phyloP scores from a whole-genome alignment of 2,329 filamentous ascomycete species.

The Penicillium griseofulvum region DNA sequence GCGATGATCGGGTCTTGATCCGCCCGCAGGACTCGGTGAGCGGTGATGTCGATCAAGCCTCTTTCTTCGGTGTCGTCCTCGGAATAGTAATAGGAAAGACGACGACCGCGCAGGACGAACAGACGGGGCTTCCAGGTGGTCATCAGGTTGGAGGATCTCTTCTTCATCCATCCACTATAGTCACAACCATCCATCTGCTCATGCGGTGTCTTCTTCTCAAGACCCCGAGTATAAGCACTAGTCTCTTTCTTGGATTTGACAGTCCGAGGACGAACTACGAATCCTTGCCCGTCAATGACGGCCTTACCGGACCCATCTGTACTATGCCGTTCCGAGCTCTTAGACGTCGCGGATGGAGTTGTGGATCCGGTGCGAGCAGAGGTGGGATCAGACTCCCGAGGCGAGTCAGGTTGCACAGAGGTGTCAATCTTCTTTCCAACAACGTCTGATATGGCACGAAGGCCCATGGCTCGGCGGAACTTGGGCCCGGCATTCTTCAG shows the following conservation, averaged over 20 bases:
- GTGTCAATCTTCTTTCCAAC: conserved; percentile 53
- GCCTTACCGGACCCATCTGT: conserved; percentile 57
- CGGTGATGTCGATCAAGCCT: conserved; percentile 95
- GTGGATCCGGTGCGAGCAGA: conserved; percentile 74
- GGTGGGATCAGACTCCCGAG: conserved; percentile 58
- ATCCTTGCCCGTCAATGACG: conserved; percentile 46
- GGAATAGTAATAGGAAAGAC: conserved; percentile 93
- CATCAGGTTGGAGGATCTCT: conserved; percentile 94
- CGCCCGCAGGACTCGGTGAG: conserved; percentile 91
- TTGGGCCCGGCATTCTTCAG: conserved; percentile 59
- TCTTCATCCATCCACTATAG: conserved; percentile 99
- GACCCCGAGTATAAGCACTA: conserved; percentile 84
- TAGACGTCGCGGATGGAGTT: conserved; percentile 60
- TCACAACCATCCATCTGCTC: conserved; percentile 85
- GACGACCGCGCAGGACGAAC: conserved; percentile 89
- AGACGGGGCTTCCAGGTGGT: conserved; percentile 95
- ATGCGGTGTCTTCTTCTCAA: conserved; percentile 74
- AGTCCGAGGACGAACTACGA: conserved; percentile 52
- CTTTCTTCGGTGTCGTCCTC: conserved; percentile 91
- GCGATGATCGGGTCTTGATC: conserved; percentile 88
- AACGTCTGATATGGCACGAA: conserved; percentile 79
- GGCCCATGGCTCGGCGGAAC: conserved; percentile 62
- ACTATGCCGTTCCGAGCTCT: conserved; percentile 77
- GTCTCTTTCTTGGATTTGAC: conserved; percentile 87
- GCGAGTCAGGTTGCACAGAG: conserved; percentile 43